Base-by-base conservation (phyloP, 2,329 filamentous ascomycete species). In the Cercospora citrullina region DNA sequence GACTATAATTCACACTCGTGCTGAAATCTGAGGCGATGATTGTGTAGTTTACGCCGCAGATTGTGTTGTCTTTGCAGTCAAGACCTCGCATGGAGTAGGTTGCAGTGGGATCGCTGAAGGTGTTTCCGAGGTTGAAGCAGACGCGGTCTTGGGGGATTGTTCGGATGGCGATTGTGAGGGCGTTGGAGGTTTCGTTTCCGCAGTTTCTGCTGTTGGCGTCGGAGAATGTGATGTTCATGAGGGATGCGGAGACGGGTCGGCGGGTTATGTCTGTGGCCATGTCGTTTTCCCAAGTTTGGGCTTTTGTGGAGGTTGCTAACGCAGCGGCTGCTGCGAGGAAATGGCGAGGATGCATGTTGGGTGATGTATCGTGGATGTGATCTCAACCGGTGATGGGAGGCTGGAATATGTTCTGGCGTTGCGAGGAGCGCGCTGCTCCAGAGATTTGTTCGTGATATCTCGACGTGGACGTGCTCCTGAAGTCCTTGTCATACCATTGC, bases 171-270 rank as follows among this genome's bases (percentile, higher is more conserved):
- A 81, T 93, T 39, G 86, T 92, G 80, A 76, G 78, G 48, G 61
- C n/a, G 31, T 42, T 63, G 16, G 61, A 31, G 9, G 84, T 85
- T 12, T 39, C 36, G 60, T 76, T 88, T 6, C 90, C 86, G 10
- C 71, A 79, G 31, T 83, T 30, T 3, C 5, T 4, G 10, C 60
- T 83, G 65, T 84, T 89, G 28, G 81, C 82, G 0, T 82, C 90
- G 57, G 78, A 81, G 23, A 92, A 92, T 78, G 83, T 88, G 57
- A 93, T 93, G 91, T 69, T 69, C 68, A 69, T 69, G 36, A 69
- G 62, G 9, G 58, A 26, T 10, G 68, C 64, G 28, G 68, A 69
- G 58, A 69, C 31, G 23, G 45, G 9, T 12, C 31, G 16, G 10
- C 68, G 65, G 8, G 51, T 51, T 1, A 18, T 10, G 58, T 67